These are phyloP conservation scores for Tremellales sp. DNA, from an alignment of 1,284 basidiomycete genomes.

Conservation along the genomic window DNA sequence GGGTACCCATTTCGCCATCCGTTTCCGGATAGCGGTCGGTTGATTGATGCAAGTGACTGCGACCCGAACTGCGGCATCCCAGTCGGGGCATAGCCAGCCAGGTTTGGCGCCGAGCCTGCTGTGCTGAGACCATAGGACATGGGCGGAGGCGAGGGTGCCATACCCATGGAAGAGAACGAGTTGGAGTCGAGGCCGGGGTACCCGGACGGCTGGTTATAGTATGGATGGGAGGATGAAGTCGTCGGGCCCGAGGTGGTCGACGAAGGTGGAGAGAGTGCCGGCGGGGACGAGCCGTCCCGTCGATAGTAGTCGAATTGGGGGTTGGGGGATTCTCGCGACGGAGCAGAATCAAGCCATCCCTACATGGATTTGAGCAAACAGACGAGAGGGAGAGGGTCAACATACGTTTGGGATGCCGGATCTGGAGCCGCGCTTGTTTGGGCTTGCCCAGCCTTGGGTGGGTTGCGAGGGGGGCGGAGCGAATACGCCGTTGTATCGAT, in stretches of 20 bases:
- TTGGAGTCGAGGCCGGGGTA: conserved; percentile 17
- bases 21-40: conserved; percentile 7
- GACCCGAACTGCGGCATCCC: conserved; percentile 30
- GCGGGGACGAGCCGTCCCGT: conserved; percentile 33
- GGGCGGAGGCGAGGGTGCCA: conserved; percentile 41
- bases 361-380: conserved; percentile 10
- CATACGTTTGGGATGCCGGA: conserved; percentile 40
- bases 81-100: conserved; percentile 19
- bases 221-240: conserved; percentile 21
- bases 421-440: conserved; percentile 37
- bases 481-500: conserved; percentile 45
- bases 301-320: conserved; percentile 34
- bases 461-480: conserved; percentile 30
- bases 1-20: conserved; percentile 24
- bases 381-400: conserved; percentile 2
- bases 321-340: conserved; percentile 21
- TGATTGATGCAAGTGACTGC: conserved; percentile 22
- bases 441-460: conserved; percentile 26
- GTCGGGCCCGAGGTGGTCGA: conserved; percentile 37
- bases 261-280: conserved; percentile 41
- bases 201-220: conserved; percentile 14
- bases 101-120: conserved; percentile 21
- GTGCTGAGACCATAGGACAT: conserved; percentile 21
- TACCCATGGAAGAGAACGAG: conserved; percentile 26
- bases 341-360: conserved; percentile 42